These are phyloP conservation scores for Eruca vesicaria DNA, from an alignment of 441 rosid genomes.

Conservation along the genomic window DNA sequence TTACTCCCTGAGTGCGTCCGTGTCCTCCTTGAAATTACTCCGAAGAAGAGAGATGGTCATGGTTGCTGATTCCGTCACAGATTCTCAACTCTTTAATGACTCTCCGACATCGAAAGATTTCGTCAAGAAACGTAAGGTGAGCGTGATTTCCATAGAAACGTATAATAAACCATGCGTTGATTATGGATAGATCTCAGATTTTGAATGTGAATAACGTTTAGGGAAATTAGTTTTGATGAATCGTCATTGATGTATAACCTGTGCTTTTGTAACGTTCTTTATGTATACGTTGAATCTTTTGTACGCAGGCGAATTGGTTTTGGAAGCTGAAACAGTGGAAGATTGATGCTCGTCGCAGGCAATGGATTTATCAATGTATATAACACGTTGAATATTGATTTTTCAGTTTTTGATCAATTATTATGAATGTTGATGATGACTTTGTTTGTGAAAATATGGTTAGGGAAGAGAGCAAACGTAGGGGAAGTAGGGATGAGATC, in stretches of 20 bases:
- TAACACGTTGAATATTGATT: not conserved
- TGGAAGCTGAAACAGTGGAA: constrained; percentile 87
- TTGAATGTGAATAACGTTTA: not conserved
- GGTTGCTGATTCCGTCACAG: constrained; percentile 62
- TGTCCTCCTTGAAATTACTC: not conserved
- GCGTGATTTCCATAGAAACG: constrained; percentile 11
- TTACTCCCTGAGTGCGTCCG: constrained; percentile 30
- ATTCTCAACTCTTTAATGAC: constrained; percentile 33
- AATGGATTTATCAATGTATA: constrained; percentile 87
- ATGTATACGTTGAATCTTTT: not conserved
- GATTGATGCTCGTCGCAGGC: constrained; percentile 78
- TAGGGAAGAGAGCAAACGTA: constrained; percentile 40
- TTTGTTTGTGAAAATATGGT: constrained; percentile 29
- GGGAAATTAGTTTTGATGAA: not conserved
- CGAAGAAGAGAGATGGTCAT: constrained; percentile 35
- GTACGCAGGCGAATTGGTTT: constrained; percentile 62
- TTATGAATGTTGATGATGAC: constrained; percentile 20
- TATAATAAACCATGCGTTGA: too few species aligned
- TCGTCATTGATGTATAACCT: not conserved
- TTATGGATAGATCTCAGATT: not conserved
- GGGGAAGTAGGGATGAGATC: constrained; percentile 24
- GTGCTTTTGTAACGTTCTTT: not conserved
- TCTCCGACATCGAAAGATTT: constrained; percentile 49
- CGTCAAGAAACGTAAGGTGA: constrained; percentile 64
- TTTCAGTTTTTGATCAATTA: not conserved